Evolutionary conservation across 106 monocot species (phyloP).

Genomic region (Dioscorea dumetorum): DNA sequence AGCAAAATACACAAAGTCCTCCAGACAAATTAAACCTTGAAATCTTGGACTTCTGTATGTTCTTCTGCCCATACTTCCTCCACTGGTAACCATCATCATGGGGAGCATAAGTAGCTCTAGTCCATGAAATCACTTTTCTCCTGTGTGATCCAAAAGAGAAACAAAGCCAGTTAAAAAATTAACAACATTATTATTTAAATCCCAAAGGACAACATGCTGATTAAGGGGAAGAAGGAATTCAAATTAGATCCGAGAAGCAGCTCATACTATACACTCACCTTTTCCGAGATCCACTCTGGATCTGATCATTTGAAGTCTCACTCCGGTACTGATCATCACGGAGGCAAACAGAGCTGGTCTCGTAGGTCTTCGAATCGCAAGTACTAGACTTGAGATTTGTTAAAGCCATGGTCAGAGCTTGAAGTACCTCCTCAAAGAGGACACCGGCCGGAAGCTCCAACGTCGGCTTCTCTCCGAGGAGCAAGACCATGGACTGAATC

Average conservation of each 20-base stretch:
- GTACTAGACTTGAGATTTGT: not conserved
- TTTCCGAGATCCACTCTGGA: not conserved
- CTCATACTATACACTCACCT: not conserved
- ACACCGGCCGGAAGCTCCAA: not conserved
- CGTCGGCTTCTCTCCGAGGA: not conserved
- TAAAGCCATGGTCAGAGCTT: not conserved
- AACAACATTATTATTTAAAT: too few species aligned
- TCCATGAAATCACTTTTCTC: not conserved
- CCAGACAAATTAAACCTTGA: constrained; percentile 3
- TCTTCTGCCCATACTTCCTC: constrained; percentile 21
- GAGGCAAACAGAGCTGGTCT: not conserved
- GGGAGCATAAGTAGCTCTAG: not conserved
- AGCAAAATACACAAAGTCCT: not conserved
- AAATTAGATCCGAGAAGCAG: not conserved
- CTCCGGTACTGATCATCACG: not conserved
- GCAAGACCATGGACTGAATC: not conserved
- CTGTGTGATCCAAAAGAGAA: not conserved
- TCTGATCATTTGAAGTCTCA: not conserved
- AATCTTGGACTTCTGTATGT: not conserved
- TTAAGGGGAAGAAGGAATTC: not conserved
- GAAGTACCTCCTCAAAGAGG: not conserved
- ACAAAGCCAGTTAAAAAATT: not conserved
- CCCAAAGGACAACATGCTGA: not conserved
- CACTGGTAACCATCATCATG: constrained; percentile 8
- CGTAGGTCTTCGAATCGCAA: too few species aligned